These are phyloP conservation scores for Populus nigra DNA, from an alignment of 345 rosid species.

Conservation along the genomic window DNA sequence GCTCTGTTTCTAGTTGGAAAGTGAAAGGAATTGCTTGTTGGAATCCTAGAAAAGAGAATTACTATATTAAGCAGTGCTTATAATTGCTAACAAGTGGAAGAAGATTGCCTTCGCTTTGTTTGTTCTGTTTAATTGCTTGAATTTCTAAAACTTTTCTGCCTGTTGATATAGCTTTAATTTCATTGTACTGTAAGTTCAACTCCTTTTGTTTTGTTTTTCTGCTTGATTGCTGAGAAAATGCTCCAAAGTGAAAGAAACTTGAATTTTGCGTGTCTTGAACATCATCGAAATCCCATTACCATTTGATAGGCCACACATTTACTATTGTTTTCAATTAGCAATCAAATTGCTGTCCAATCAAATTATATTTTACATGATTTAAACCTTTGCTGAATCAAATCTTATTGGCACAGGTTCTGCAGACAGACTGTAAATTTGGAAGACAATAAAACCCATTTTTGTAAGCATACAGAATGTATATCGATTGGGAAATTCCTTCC, in stretches of 20 bases:
- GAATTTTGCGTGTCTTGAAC: not conserved
- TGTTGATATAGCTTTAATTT: not conserved
- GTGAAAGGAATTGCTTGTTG: not conserved
- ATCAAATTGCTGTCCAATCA: not conserved
- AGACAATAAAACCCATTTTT: not conserved
- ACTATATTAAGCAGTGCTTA: not conserved
- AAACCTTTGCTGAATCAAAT: not conserved
- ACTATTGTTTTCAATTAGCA: not conserved
- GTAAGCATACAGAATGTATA: not conserved
- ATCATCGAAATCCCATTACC: not conserved
- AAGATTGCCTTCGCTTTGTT: not conserved
- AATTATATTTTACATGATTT: not conserved
- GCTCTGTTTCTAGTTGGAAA: not conserved
- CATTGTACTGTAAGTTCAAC: not conserved
- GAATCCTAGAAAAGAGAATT: not conserved
- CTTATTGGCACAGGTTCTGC: constrained; percentile 5
- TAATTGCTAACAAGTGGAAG: not conserved
- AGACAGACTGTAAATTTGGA: constrained; percentile 1
- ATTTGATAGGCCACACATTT: not conserved
- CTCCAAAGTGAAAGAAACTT: not conserved
- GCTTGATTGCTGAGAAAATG: not conserved
- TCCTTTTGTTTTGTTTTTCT: not conserved
- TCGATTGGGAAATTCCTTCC: not conserved
- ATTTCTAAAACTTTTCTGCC: not conserved
- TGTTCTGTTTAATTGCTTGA: too few species aligned